These are phyloP conservation scores for Annulohypoxylon maeteangense DNA, from an alignment of 495 filamentous ascomycete genomes.

Conservation along the genomic window DNA sequence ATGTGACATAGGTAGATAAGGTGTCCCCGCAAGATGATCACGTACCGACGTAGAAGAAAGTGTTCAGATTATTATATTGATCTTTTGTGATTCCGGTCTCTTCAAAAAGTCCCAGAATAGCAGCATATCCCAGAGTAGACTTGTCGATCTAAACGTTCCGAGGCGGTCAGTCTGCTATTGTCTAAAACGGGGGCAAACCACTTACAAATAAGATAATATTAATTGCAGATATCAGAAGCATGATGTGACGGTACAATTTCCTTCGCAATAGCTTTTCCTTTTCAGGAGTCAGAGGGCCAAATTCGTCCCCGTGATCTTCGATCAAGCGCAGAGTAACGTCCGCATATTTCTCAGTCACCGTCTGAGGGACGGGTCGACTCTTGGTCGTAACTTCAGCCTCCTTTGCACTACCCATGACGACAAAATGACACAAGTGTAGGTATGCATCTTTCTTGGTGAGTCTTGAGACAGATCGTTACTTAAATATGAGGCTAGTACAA, in stretches of 20 bases:
- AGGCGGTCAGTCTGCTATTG: not conserved
- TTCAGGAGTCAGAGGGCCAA: not conserved
- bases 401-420: not conserved
- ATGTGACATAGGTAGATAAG: not conserved
- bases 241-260: constrained; percentile 2
- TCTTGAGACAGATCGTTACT: not conserved
- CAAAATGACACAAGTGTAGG: not conserved
- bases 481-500: not conserved
- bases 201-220: constrained; percentile 4
- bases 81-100: constrained; percentile 18
- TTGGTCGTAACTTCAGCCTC: not conserved
- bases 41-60: constrained; percentile 5
- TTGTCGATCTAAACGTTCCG: constrained; percentile 9
- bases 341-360: constrained; percentile 7
- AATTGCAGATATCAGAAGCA: constrained; percentile 6
- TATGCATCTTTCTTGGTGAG: not conserved
- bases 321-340: constrained; percentile 1
- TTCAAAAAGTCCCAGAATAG: constrained; percentile 14
- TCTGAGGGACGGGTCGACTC: not conserved
- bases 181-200: not conserved
- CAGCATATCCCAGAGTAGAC: constrained; percentile 20
- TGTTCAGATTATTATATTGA: constrained; percentile 5
- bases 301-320: constrained; percentile 5
- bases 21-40: not conserved
- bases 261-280: not conserved